Conservation (phyloP, 257 asterid species). For the Cinchona pubescens region DNA sequence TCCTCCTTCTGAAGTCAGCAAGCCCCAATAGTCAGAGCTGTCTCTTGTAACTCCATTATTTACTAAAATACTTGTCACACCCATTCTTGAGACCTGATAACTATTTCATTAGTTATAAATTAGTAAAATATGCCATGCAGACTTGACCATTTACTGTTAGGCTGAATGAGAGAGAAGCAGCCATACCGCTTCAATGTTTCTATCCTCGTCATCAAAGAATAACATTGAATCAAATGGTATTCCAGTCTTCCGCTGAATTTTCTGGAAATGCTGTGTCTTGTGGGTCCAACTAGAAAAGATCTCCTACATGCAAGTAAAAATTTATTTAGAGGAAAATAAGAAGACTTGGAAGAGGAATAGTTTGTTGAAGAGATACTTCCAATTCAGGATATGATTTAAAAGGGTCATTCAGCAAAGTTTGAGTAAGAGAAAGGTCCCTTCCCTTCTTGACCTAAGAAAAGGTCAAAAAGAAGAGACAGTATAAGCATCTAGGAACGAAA, state of each 20-base stretch:
- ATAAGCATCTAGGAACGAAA: no score
- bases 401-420: no score
- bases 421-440: no score
- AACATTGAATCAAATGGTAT: constrained; percentile 34
- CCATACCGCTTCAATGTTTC: constrained; percentile 30
- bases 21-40: constrained; percentile 36
- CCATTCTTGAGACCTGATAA: constrained; percentile 33
- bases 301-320: constrained; percentile 28
- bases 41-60: constrained; percentile 29
- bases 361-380: no score
- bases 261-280: constrained; percentile 39
- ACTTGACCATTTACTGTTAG: background rate
- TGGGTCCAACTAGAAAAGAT: constrained; percentile 34
- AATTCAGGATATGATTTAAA: no score
- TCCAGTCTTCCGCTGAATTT: constrained; percentile 24
- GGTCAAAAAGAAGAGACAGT: no score
- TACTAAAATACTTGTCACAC: constrained; percentile 35
- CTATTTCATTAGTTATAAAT: background rate
- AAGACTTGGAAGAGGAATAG: background rate
- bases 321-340: background rate
- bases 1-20: constrained; percentile 25
- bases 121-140: background rate
- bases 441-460: no score
- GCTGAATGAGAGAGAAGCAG: background rate
- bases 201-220: constrained; percentile 38